Base-by-base conservation (phyloP, 2,329 filamentous ascomycete species). In the Eutypella sp. region DNA sequence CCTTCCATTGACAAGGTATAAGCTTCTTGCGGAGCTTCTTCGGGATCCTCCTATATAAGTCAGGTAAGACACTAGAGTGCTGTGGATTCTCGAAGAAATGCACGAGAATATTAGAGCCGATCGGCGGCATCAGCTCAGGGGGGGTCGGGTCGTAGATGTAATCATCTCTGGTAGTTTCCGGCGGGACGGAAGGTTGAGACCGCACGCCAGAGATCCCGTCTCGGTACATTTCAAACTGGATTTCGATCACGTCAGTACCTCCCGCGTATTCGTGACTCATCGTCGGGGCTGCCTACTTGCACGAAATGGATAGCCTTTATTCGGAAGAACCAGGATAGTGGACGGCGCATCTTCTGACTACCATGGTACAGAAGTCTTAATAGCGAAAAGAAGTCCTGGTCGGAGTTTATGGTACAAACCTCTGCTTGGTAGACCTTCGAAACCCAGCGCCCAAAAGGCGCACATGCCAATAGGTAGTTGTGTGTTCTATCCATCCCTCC, bases 51-150 rank as follows among this genome's bases (percentile, higher is more conserved):
- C 37, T 40, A 23, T 50, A 63, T 2, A 60, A 45, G 18, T 57
- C 46, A 2, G 54, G 49, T 2, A 52, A 31, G 0, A 53, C 45
- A 13, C 54, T 49, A 13, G 59, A 56, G 13, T 62, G 48, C 4
- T 53, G 52, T 9, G 57, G 59, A 29, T 63, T 51, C 38, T 63
- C 57, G 31, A 58, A 58, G 15, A 61, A 45, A 44, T 61, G 58
- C 15, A 52, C 52, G 5, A 62, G 56, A 2, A 57, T 43, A 18
- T 58, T 55, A 2, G 52, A 34, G 2, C 60, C 59, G n/a, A 62
- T 50, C 1, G 58, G 60, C 2, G 56, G 61, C 7, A 57, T 46
- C 2, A 51, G 38, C 5, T 60, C 57, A 4, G 55, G 48, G 1
- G 57, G 51, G 18, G 56, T 45, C 13, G 57, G 58, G 10, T 60